phyloP scores from a whole-genome alignment of 2,329 filamentous ascomycete species.

The Conoideocrella luteorostrata region DNA sequence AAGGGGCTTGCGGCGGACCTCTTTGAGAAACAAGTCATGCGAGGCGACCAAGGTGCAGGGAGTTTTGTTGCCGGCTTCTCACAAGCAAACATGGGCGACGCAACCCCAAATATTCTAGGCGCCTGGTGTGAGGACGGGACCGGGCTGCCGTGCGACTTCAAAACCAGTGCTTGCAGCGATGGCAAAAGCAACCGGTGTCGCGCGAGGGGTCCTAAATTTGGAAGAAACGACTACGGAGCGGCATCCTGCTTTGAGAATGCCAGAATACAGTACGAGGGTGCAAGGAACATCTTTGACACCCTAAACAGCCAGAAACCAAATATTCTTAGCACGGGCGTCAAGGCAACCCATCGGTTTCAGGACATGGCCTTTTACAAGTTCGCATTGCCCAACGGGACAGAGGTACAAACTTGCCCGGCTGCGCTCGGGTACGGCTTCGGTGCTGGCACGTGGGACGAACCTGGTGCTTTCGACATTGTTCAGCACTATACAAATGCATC shows the following conservation, averaged over 20 bases:
- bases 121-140: slow-evolving; percentile 83
- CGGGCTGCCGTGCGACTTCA: slow-evolving; percentile 59
- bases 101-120: slow-evolving; percentile 75
- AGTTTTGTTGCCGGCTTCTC: slow-evolving; percentile 86
- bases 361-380: slow-evolving; percentile 73
- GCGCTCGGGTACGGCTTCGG: slow-evolving; percentile 86
- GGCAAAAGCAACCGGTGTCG: slow-evolving; percentile 63
- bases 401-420: slow-evolving; percentile 71
- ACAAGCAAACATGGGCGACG: slow-evolving; percentile 85
- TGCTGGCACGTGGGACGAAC: slow-evolving; percentile 82
- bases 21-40: slow-evolving; percentile 65
- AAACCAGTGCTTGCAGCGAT: slow-evolving; percentile 72
- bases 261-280: slow-evolving; percentile 56
- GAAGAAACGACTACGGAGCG: slow-evolving; percentile 60
- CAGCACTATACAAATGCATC: slow-evolving; percentile 70
- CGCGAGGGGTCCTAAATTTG: slow-evolving; percentile 62
- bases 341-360: slow-evolving; percentile 73
- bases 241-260: slow-evolving; percentile 75
- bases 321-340: slow-evolving; percentile 59
- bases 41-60: slow-evolving; percentile 48
- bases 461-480: slow-evolving; percentile 83
- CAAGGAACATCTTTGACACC: slow-evolving; percentile 42
- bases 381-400: slow-evolving; percentile 62
- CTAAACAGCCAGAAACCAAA: slow-evolving; percentile 40
- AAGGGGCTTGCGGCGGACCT: slow-evolving; percentile 84